These are phyloP conservation scores for Entomophthora muscae DNA, from an alignment of 371 early-diverging fungal genomes.

Conservation along the genomic window DNA sequence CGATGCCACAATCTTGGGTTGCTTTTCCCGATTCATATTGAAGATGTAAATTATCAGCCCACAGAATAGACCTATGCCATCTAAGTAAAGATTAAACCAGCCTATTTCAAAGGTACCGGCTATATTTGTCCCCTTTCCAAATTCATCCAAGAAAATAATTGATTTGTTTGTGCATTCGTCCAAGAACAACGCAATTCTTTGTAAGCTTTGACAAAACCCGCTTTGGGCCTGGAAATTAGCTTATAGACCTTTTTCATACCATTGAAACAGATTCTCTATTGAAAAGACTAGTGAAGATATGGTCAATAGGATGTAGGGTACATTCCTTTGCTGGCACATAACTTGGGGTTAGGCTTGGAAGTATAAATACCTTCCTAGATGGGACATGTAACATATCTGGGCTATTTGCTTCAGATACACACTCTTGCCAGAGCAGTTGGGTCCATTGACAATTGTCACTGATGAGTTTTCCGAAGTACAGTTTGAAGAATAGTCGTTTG, in stretches of 20 bases:
- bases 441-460: constrained; percentile 5
- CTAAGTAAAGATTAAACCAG: no score
- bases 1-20: background rate
- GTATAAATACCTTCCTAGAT: constrained; percentile 3
- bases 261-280: background rate
- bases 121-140: constrained; percentile 7
- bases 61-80: constrained; percentile 9
- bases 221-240: background rate
- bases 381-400: background rate
- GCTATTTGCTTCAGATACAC: constrained; percentile 7
- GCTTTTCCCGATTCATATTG: background rate
- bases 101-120: background rate
- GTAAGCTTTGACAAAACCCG: constrained; percentile 7
- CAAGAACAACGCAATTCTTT: background rate
- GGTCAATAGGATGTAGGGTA: background rate
- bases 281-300: constrained; percentile 2
- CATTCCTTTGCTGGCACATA: constrained; percentile 4
- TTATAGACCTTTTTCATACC: background rate
- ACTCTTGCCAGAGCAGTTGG: constrained; percentile 7
- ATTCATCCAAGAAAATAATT: constrained; percentile 5
- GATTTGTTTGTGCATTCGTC: background rate
- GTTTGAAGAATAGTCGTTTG: constrained; percentile 1
- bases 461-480: background rate
- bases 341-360: background rate
- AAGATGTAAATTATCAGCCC: background rate